Evolutionary conservation across 257 asterid species (phyloP).

Genomic region (Petunia secreta): DNA sequence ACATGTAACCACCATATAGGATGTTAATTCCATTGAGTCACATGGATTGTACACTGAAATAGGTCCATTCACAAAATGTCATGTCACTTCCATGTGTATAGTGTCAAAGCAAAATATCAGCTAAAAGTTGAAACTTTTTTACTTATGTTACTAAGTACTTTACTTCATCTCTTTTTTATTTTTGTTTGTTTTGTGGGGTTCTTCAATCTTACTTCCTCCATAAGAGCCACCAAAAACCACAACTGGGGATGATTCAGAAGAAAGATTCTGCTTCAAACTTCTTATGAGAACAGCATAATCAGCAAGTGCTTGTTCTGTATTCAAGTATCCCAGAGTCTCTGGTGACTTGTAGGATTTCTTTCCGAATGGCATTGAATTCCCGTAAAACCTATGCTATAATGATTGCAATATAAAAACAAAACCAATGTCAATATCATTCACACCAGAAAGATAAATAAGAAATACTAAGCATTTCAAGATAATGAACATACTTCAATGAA

Average conservation of each 20-base stretch:
- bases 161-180: neutral
- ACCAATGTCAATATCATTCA: neutral
- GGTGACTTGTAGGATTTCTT: conserved; percentile 56
- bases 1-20: neutral
- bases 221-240: conserved; percentile 89
- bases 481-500: conserved; percentile 60
- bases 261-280: conserved; percentile 67
- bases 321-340: conserved; percentile 68
- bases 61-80: conserved; percentile 15
- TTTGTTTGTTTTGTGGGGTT: neutral
- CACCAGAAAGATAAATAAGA: neutral
- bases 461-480: neutral
- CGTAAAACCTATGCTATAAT: conserved; percentile 77
- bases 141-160: neutral
- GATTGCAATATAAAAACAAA: conserved; percentile 12
- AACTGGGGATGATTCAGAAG: conserved; percentile 81
- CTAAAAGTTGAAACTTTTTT: neutral
- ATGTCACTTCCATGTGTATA: conserved; percentile 21
- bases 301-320: conserved; percentile 79
- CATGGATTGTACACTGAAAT: neutral
- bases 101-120: neutral
- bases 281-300: conserved; percentile 68
- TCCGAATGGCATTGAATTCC: conserved; percentile 77
- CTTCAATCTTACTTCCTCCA: conserved; percentile 68
- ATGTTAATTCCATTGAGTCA: neutral